These are phyloP conservation scores for Coprinopsis marcescibilis DNA, from an alignment of 768 basidiomycete genomes.

Conservation along the genomic window DNA sequence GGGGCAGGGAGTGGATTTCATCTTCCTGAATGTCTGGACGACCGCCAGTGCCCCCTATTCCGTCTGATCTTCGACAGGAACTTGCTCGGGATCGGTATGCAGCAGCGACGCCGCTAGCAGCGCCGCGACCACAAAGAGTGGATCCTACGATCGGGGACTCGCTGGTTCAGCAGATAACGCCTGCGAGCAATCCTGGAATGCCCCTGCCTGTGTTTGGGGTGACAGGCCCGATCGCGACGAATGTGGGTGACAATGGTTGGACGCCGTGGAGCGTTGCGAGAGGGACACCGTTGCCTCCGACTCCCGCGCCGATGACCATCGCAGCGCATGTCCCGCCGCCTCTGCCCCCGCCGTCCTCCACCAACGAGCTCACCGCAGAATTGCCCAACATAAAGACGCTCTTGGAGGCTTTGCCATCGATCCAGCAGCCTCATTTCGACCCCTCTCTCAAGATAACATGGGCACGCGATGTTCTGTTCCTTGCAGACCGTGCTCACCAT, in stretches of 20 bases:
- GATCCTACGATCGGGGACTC: constrained; percentile 3
- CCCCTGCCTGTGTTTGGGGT: constrained; percentile 4
- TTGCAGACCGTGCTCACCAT: constrained; percentile 57
- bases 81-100: neutral
- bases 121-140: constrained; percentile 1
- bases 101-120: neutral
- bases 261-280: constrained; percentile 14
- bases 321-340: constrained; percentile 16
- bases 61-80: neutral
- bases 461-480: constrained; percentile 77
- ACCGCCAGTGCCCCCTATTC: neutral
- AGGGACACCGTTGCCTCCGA: constrained; percentile 10
- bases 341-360: constrained; percentile 43
- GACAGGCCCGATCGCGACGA: constrained; percentile 1
- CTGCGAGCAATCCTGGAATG: neutral
- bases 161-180: neutral
- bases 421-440: constrained; percentile 52
- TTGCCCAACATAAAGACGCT: constrained; percentile 64
- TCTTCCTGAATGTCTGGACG: too few relatives aligned
- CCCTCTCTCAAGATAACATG: constrained; percentile 65
- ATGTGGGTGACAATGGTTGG: constrained; percentile 12
- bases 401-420: constrained; percentile 38
- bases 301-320: constrained; percentile 18
- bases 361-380: constrained; percentile 57
- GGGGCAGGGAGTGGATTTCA: too few relatives aligned